Evolutionary conservation across 2,329 filamentous ascomycete genomes (phyloP), one percentile per base, ranked within the genome.

Genomic region (Boeremia lycopersici): DNA sequence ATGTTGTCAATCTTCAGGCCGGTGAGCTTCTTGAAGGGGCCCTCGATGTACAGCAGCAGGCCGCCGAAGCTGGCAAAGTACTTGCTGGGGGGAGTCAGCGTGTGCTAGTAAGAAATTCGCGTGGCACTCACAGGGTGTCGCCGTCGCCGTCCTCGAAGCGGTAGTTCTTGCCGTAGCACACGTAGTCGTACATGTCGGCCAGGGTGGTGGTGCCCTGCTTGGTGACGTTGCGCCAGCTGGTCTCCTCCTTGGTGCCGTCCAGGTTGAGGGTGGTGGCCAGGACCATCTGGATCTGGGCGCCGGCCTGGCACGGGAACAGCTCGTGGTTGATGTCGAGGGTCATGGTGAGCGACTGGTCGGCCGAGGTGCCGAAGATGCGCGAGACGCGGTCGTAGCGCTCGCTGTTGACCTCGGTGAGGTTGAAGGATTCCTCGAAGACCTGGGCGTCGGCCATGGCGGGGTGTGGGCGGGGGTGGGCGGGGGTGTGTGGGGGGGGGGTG

Each of bases 311-410:
- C 2, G 90, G 90, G 77, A 95, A 97, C 7, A 99, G 85, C 78
- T 99, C 93, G 53, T 86, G 89, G 81, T 98, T 97, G 78, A 98
- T 87, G 78, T 99, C 95, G 57, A 99, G 89, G 6, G 86, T 88
- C 80, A 98, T 87, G 61, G 86, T 83, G 28, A 89, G 90, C 82
- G 66, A 85, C 77, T 93, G 85, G 78, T 96, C 91, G 64, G 84
- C 82, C 23, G 89, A 93, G 46, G 84, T 89, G 72, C 86, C 92
- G 50, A 81, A 86, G 72, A 98, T 86, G 65, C 95, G 93, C 50
- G 91, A 89, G 25, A 97, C 93, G 62, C 93, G 91, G 79, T 98
- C 95, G 78, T 99, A 99, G 79, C 97, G 96, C 70, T 88, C 85
- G 70, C 87, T 84, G 79, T 96, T 90, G 74, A 91, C 81, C 50